These are phyloP conservation scores for Penicillium fimorum DNA, from an alignment of 495 filamentous ascomycete species.

Conservation along the genomic window DNA sequence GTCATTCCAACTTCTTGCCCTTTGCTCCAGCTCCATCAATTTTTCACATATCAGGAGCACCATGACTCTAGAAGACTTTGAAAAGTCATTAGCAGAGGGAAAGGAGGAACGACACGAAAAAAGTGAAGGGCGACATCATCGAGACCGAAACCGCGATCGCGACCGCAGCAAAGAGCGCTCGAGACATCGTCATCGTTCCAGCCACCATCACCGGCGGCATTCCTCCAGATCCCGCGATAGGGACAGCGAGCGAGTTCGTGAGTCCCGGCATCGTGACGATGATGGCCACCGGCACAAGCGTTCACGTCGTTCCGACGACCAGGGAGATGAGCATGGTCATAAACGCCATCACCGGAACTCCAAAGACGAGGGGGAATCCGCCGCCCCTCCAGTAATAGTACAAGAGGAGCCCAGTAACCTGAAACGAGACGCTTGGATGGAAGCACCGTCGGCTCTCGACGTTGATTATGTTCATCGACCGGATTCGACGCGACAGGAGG, in stretches of 20 bases:
- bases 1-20: slow-evolving; percentile 32
- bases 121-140: slow-evolving; percentile 37
- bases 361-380: slow-evolving; percentile 24
- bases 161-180: slow-evolving; percentile 42
- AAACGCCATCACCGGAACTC: slow-evolving; percentile 37
- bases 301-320: slow-evolving; percentile 47
- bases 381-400: slow-evolving; percentile 26
- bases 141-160: slow-evolving; percentile 41
- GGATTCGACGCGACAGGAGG: slow-evolving; percentile 41
- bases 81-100: slow-evolving; percentile 48
- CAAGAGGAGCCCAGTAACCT: slow-evolving; percentile 40
- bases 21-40: slow-evolving; percentile 13
- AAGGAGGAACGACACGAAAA: slow-evolving; percentile 36
- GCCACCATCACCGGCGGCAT: slow-evolving; percentile 45
- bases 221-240: slow-evolving; percentile 46
- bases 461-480: slow-evolving; percentile 81
- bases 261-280: slow-evolving; percentile 40
- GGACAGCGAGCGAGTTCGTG: slow-evolving; percentile 29
- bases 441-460: slow-evolving; percentile 74
- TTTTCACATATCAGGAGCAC: slow-evolving; percentile 12
- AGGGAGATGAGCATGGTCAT: slow-evolving; percentile 41
- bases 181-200: slow-evolving; percentile 36
- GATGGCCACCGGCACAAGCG: slow-evolving; percentile 56
- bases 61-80: slow-evolving; percentile 57
- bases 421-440: slow-evolving; percentile 91